Percentiles rank a stretch among this genome's conserved stretches.
Conservation (phyloP, 2,329 filamentous ascomycete genomes). For the Fonsecaea nubica region DNA sequence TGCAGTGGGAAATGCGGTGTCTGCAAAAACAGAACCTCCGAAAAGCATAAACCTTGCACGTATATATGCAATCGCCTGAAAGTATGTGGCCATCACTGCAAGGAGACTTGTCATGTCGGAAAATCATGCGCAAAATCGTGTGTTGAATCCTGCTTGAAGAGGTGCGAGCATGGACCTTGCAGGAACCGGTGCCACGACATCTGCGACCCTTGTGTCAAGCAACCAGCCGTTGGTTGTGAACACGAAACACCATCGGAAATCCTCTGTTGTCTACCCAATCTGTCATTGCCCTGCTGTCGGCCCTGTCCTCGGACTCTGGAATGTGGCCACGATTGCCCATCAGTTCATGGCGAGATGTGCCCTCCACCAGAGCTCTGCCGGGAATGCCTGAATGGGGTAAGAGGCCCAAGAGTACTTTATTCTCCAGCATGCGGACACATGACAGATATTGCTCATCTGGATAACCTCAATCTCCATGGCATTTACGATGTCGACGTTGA, state of each 20-base stretch:
- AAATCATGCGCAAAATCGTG: slow-evolving; percentile 36
- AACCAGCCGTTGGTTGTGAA: slow-evolving; percentile 19
- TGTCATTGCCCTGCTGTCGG: slow-evolving; percentile 27
- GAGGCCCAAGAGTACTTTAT: slow-evolving; percentile 23
- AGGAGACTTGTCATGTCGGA: slow-evolving; percentile 33
- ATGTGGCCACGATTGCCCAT: slow-evolving; percentile 38
- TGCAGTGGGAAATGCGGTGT: slow-evolving; percentile 31
- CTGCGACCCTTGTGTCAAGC: slow-evolving; percentile 38
- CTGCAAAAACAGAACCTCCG: slow-evolving; percentile 9
- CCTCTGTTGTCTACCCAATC: slow-evolving; percentile 37
- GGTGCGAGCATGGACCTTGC: slow-evolving; percentile 38
- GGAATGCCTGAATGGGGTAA: slow-evolving; percentile 22
- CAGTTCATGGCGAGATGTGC: slow-evolving; percentile 33
- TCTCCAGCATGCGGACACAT: slow-evolving; percentile 33
- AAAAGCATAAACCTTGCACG: slow-evolving; percentile 23
- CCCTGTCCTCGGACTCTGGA: slow-evolving; percentile 28
- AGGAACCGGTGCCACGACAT: slow-evolving; percentile 32
- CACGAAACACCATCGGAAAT: slow-evolving; percentile 23
- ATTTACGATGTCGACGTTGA: slow-evolving; percentile 13
- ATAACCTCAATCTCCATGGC: slow-evolving; percentile 26
- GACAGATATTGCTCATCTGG: slow-evolving; percentile 28
- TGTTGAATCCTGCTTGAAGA: slow-evolving; percentile 32
- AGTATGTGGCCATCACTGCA: slow-evolving; percentile 36
- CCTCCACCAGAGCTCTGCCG: slow-evolving; percentile 28
- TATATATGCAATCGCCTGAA: slow-evolving; percentile 23